phyloP scores from a whole-genome alignment of 352 stramenopile genomes.

The Bremia lactucae region DNA sequence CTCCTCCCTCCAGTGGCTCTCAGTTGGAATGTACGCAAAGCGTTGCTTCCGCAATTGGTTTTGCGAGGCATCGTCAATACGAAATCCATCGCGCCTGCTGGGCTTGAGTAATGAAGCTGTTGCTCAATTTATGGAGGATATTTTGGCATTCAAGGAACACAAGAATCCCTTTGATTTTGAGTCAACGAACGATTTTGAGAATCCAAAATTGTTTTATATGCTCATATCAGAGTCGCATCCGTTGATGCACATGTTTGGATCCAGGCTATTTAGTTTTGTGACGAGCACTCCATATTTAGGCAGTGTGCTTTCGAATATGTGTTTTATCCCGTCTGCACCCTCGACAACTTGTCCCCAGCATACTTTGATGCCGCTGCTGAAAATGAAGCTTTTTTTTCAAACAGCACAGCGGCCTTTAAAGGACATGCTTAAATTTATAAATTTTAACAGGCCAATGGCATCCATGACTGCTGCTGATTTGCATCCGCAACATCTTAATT shows the following conservation, averaged over 20 bases:
- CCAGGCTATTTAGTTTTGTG: conserved; percentile 59
- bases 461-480: neutral
- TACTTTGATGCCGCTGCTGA: conserved; percentile 34
- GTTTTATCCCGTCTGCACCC: conserved; percentile 43
- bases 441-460: conserved; percentile 9
- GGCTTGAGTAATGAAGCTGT: conserved; percentile 42
- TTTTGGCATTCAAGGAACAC: conserved; percentile 63
- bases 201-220: conserved; percentile 61
- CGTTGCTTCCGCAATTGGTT: conserved; percentile 71
- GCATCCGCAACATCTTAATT: conserved; percentile 2
- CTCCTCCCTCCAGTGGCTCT: conserved; percentile 53
- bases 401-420: conserved; percentile 33
- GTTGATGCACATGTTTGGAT: conserved; percentile 65
- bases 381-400: conserved; percentile 34
- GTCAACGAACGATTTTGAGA: conserved; percentile 68
- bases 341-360: conserved; percentile 22
- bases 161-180: conserved; percentile 69
- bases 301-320: conserved; percentile 31
- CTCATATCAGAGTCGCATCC: conserved; percentile 68
- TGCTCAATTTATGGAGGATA: conserved; percentile 59
- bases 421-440: conserved; percentile 32
- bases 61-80: conserved; percentile 24
- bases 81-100: conserved; percentile 18
- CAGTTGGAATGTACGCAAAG: conserved; percentile 66
- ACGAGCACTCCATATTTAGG: conserved; percentile 39